These are phyloP conservation scores for Talaromyces sp. DNA, from an alignment of 2,329 filamentous ascomycete genomes.

Conservation along the genomic window DNA sequence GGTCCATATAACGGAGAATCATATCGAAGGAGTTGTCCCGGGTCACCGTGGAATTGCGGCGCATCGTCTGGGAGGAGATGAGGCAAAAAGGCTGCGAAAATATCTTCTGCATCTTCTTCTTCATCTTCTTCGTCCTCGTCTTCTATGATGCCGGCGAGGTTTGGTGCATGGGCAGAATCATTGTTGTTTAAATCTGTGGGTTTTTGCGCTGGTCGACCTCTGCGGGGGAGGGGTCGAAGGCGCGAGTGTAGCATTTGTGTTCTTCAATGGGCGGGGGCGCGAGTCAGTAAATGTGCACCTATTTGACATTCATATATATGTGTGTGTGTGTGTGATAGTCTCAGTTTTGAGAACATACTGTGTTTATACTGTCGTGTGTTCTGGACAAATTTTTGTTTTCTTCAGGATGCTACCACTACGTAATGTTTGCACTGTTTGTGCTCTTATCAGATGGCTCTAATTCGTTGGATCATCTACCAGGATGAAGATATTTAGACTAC, in stretches of 20 bases:
- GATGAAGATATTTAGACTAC: too few relatives aligned
- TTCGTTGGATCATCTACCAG: neutral
- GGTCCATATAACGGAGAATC: conserved; percentile 40
- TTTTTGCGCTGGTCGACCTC: conserved; percentile 4
- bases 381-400: neutral
- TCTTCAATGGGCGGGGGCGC: neutral
- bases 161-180: neutral
- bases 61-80: conserved; percentile 57
- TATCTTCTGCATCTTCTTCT: conserved; percentile 46
- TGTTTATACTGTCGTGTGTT: neutral
- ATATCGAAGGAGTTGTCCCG: conserved; percentile 52
- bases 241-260: conserved; percentile 31
- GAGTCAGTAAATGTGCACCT: neutral
- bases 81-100: conserved; percentile 54
- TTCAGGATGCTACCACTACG: neutral
- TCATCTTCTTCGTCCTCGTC: conserved; percentile 20
- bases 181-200: neutral
- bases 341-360: neutral
- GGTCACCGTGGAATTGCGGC: conserved; percentile 53
- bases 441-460: neutral
- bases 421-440: conserved; percentile 17
- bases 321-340: neutral
- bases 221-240: conserved; percentile 31
- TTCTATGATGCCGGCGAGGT: conserved; percentile 19
- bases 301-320: neutral